Percentiles rank a stretch among this genome's conserved stretches.
Evolutionary conservation across 2,329 filamentous ascomycete species (phyloP).

Genomic region (Aspergillus spinulosporus): DNA sequence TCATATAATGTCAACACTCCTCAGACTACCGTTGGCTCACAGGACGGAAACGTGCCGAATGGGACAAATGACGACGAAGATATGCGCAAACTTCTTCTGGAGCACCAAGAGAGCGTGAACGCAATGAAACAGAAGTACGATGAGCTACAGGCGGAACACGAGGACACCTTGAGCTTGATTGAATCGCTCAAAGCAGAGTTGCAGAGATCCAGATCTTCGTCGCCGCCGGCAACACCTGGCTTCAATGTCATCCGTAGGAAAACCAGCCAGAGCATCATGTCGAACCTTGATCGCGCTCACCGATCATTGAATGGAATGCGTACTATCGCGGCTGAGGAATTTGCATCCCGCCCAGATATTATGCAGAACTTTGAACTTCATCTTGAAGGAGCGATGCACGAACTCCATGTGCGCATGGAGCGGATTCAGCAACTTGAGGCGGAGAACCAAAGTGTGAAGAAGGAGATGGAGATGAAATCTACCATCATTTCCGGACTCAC

Average conservation of each 20-base stretch:
- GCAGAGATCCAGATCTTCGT: conserved; percentile 70
- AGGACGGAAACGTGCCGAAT: conserved; percentile 42
- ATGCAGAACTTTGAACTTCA: conserved; percentile 94
- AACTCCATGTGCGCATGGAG: conserved; percentile 82
- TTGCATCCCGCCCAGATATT: conserved; percentile 76
- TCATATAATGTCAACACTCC: conserved; percentile 59
- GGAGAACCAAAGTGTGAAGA: conserved; percentile 78
- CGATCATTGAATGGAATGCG: conserved; percentile 86
- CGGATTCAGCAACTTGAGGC: conserved; percentile 86
- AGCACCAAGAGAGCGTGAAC: conserved; percentile 74
- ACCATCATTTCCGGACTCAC: conserved; percentile 93
- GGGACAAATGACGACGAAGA: conserved; percentile 67
- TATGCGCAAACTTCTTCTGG: conserved; percentile 67
- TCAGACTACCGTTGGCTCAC: conserved; percentile 27
- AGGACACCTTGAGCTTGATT: conserved; percentile 77
- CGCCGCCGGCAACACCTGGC: conserved; percentile 50
- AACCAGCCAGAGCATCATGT: conserved; percentile 84
- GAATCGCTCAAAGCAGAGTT: conserved; percentile 89
- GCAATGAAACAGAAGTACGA: conserved; percentile 75
- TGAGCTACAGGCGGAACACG: conserved; percentile 79
- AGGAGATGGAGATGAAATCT: conserved; percentile 96
- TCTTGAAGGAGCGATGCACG: conserved; percentile 87
- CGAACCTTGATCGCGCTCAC: conserved; percentile 79
- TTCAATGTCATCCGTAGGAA: conserved; percentile 77
- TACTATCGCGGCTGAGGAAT: conserved; percentile 82